phyloP scores from a whole-genome alignment of 495 filamentous ascomycete species.

The Elaphomyces granulatus region DNA sequence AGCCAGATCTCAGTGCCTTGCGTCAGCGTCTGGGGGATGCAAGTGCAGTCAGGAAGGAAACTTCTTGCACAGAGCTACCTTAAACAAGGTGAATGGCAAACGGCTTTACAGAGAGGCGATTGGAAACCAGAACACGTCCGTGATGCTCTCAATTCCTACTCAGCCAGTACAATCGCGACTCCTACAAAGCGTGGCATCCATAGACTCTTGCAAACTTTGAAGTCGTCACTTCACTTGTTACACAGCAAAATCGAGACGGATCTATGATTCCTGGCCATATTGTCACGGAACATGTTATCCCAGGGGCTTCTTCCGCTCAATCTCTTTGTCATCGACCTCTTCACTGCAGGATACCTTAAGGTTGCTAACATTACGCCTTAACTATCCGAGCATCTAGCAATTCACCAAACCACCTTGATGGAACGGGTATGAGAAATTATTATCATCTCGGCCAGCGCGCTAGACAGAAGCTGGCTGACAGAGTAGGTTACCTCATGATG shows the following conservation, averaged over 20 bases:
- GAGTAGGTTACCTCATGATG: too few relatives aligned
- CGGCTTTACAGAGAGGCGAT: slow-evolving; percentile 63
- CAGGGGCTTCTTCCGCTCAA: slow-evolving; percentile 91
- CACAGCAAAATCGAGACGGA: slow-evolving; percentile 43
- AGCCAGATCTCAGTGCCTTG: slow-evolving; percentile 23
- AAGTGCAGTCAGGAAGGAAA: slow-evolving; percentile 39
- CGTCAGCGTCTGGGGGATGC: slow-evolving; percentile 31
- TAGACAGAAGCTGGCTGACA: too few relatives aligned
- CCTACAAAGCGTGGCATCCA: slow-evolving; percentile 98
- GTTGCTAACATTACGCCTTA: too few relatives aligned
- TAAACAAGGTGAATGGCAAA: slow-evolving; percentile 92
- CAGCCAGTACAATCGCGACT: slow-evolving; percentile 77
- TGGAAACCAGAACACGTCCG: slow-evolving; percentile 61
- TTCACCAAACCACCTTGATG: too few relatives aligned
- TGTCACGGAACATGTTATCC: slow-evolving; percentile 77
- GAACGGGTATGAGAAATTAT: too few relatives aligned
- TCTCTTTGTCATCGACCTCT: slow-evolving; percentile 76
- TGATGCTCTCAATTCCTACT: slow-evolving; percentile 67
- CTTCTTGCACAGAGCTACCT: slow-evolving; percentile 91
- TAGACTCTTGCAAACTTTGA: slow-evolving; percentile 99
- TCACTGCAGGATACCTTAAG: slow-evolving; percentile 91
- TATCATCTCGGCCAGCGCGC: too few relatives aligned
- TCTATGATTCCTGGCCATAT: slow-evolving; percentile 42
- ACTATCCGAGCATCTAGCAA: too few relatives aligned
- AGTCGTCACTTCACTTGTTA: slow-evolving; percentile 68